Conservation (phyloP, 352 stramenopile genomes). For the Globisporangium nagaii region DNA sequence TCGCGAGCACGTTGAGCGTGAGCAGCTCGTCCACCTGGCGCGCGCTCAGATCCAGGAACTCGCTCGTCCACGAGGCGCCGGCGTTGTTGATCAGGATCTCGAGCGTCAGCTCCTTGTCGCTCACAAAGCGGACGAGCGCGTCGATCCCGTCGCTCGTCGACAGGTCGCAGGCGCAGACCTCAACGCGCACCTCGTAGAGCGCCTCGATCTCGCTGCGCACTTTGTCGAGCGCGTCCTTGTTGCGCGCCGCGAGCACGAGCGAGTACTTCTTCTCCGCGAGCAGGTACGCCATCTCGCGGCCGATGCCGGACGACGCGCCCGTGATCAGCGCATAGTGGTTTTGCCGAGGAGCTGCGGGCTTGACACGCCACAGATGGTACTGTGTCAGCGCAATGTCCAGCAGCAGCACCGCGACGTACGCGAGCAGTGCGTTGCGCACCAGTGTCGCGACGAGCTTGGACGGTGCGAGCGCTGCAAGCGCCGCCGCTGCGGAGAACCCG, state of each 20-base stretch:
- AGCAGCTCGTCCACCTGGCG: conserved; percentile 44
- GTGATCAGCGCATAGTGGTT: conserved; percentile 49
- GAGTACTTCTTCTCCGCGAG: conserved; percentile 58
- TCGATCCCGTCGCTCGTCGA: conserved; percentile 27
- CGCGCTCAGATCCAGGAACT: neutral
- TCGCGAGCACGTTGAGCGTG: conserved; percentile 48
- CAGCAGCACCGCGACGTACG: conserved; percentile 25
- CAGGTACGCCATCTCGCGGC: conserved; percentile 57
- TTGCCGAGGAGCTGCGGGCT: conserved; percentile 14
- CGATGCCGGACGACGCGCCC: conserved; percentile 65
- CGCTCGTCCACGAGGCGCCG: neutral
- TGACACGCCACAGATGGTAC: conserved; percentile 44
- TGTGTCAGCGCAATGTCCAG: conserved; percentile 38
- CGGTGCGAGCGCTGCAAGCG: neutral
- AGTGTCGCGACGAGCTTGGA: conserved; percentile 12
- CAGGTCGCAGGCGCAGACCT: conserved; percentile 45
- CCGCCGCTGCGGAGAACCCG: neutral
- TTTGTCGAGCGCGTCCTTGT: conserved; percentile 34
- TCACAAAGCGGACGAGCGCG: conserved; percentile 27
- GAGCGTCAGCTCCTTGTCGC: conserved; percentile 39
- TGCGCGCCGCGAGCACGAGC: conserved; percentile 50
- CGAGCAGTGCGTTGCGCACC: conserved; percentile 23
- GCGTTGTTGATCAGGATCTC: conserved; percentile 82
- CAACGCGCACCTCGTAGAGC: conserved; percentile 28
- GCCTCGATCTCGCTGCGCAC: conserved; percentile 52